These are phyloP conservation scores for Ophiostoma sp. DNA, from an alignment of 2,329 filamentous ascomycete species.

Conservation along the genomic window DNA sequence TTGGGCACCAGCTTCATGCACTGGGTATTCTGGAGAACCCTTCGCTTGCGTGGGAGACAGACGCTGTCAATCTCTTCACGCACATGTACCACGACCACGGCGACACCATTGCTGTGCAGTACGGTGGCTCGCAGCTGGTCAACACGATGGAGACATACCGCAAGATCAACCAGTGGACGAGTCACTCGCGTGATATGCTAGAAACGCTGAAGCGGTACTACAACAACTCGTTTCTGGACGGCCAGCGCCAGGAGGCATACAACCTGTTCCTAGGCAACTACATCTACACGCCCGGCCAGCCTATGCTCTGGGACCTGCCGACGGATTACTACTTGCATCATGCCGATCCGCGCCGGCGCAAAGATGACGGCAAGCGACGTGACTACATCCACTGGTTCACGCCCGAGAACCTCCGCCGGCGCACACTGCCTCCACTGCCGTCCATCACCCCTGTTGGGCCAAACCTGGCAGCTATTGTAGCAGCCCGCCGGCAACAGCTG, in stretches of 20 bases:
- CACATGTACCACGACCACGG: slow-evolving; percentile 98
- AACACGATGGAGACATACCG: slow-evolving; percentile 99
- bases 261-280: slow-evolving; percentile 97
- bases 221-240: slow-evolving; percentile 93
- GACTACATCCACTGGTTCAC: slow-evolving; percentile 91
- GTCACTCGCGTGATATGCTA: slow-evolving; percentile 95
- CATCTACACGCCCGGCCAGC: slow-evolving; percentile 76
- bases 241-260: slow-evolving; percentile 95
- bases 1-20: slow-evolving; percentile 87
- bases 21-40: slow-evolving; percentile 76
- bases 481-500: slow-evolving; percentile 1
- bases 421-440: slow-evolving; percentile 48
- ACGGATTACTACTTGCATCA: slow-evolving; percentile 98
- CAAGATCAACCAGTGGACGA: slow-evolving; percentile 98
- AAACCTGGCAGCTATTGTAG: slow-evolving; percentile 32
- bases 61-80: slow-evolving; percentile 92
- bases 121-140: slow-evolving; percentile 92
- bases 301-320: slow-evolving; percentile 92
- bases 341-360: slow-evolving; percentile 69
- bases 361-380: slow-evolving; percentile 31
- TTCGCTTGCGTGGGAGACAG: slow-evolving; percentile 84
- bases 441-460: slow-evolving; percentile 41
- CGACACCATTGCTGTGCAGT: slow-evolving; percentile 95
- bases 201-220: slow-evolving; percentile 99
- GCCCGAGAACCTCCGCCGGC: slow-evolving; percentile 61